A percentile compares a stretch with the other conserved stretches of the same genome.
Conservation (phyloP, 2,329 filamentous ascomycete species). For the Curvularia verruculosa region DNA sequence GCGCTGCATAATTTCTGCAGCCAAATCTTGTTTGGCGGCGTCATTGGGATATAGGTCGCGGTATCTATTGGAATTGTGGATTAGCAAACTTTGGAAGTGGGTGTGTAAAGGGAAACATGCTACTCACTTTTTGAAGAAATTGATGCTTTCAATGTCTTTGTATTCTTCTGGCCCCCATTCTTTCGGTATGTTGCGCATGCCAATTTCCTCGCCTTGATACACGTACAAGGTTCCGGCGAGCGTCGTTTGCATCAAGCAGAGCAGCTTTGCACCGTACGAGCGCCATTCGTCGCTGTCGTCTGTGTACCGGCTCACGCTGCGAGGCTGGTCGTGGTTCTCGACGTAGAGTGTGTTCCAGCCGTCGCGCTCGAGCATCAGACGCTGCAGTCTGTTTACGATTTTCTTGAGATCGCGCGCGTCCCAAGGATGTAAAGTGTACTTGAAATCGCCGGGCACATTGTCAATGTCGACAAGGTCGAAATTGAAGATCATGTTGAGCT, state of each 20-base stretch:
- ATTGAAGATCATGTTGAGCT: conserved; percentile 72
- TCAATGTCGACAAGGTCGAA: conserved; percentile 53
- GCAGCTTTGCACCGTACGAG: conserved; percentile 56
- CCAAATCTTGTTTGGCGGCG: conserved; percentile 34
- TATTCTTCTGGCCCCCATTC: conserved; percentile 55
- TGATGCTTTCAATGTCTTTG: conserved; percentile 62
- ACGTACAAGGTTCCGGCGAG: conserved; percentile 57
- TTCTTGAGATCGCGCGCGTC: conserved; percentile 43
- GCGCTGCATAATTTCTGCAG: conserved; percentile 56
- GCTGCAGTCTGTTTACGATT: conserved; percentile 43
- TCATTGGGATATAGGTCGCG: conserved; percentile 38
- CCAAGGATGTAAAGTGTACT: conserved; percentile 43
- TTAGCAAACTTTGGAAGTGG: background rate
- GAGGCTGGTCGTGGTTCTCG: conserved; percentile 62
- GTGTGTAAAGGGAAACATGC: background rate
- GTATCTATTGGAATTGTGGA: conserved; percentile 24
- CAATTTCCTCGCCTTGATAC: conserved; percentile 60
- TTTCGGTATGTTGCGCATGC: conserved; percentile 56
- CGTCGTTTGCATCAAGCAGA: conserved; percentile 57
- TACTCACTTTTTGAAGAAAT: conserved; percentile 56
- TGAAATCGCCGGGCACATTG: conserved; percentile 47
- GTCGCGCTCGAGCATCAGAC: conserved; percentile 47
- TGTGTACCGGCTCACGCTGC: conserved; percentile 56
- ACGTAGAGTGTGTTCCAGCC: conserved; percentile 59
- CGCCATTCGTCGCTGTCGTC: conserved; percentile 56